phyloP scores from a whole-genome alignment of 805 yeast species.

The Pichia phayaonensis region DNA sequence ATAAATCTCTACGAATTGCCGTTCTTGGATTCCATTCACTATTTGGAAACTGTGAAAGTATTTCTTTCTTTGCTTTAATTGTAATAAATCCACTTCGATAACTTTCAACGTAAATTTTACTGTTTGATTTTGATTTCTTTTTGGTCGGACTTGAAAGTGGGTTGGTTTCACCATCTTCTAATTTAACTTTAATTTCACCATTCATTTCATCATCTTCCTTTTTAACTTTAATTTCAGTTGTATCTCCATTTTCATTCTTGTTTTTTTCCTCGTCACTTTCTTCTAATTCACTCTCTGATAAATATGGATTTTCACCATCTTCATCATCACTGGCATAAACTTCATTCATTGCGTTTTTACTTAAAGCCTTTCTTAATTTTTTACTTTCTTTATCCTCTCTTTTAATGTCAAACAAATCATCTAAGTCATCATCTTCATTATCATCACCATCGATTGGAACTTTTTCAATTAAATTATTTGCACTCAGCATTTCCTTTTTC shows the following conservation, averaged over 20 bases:
- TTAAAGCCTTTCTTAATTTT: slow-evolving; percentile 72
- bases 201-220: background rate
- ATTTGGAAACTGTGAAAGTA: slow-evolving; percentile 58
- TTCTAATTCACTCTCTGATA: slow-evolving; percentile 62
- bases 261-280: slow-evolving; percentile 28
- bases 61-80: slow-evolving; percentile 53
- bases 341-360: slow-evolving; percentile 78
- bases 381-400: slow-evolving; percentile 89
- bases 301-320: slow-evolving; percentile 58
- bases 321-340: slow-evolving; percentile 83
- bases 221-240: background rate
- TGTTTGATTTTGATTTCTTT: slow-evolving; percentile 6
- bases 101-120: slow-evolving; percentile 36
- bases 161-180: background rate
- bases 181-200: background rate
- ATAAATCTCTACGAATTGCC: slow-evolving; percentile 25
- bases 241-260: slow-evolving; percentile 4
- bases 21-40: slow-evolving; percentile 80
- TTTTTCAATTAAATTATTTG: slow-evolving; percentile 58
- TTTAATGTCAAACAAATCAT: slow-evolving; percentile 59
- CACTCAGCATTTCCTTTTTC: slow-evolving; percentile 77
- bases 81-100: slow-evolving; percentile 45
- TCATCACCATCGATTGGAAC: slow-evolving; percentile 54
- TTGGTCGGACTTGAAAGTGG: background rate
- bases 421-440: slow-evolving; percentile 58